Percentiles rank a stretch among this genome's conserved stretches.
phyloP scores from a whole-genome alignment of 495 filamentous ascomycete genomes.

The Aspergillus carlsbadensis region DNA sequence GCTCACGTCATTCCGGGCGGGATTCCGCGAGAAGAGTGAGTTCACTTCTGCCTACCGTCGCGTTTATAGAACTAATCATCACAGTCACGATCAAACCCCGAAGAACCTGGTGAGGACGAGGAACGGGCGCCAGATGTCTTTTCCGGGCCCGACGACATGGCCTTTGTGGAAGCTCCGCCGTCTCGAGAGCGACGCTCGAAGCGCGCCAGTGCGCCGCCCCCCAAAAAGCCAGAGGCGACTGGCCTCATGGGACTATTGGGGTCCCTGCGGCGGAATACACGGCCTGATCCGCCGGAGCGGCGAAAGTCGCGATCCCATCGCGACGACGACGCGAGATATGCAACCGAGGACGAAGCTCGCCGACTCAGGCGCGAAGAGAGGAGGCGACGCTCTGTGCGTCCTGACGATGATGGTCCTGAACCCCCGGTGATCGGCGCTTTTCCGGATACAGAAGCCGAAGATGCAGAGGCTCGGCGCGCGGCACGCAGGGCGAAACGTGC shows the following conservation, averaged over 20 bases:
- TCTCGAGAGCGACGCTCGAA: conserved; percentile 49
- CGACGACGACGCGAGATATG: conserved; percentile 34
- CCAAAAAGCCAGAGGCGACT: conserved; percentile 46
- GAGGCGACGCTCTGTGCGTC: conserved; percentile 37
- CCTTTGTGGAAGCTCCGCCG: conserved; percentile 72
- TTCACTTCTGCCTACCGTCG: not conserved
- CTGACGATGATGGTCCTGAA: conserved; percentile 47
- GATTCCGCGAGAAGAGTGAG: conserved; percentile 41
- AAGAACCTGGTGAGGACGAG: conserved; percentile 39
- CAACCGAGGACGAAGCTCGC: conserved; percentile 43
- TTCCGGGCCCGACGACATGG: conserved; percentile 61
- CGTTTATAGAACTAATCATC: not conserved
- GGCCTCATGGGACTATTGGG: conserved; percentile 51
- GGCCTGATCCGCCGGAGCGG: conserved; percentile 38
- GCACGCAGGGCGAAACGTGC: conserved; percentile 42
- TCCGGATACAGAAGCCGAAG: conserved; percentile 48
- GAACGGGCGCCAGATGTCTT: conserved; percentile 36
- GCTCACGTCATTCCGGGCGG: conserved; percentile 33
- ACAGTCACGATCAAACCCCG: conserved; percentile 30
- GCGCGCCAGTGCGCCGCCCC: conserved; percentile 38
- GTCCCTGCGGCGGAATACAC: conserved; percentile 39
- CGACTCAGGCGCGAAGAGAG: conserved; percentile 44
- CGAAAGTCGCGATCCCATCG: conserved; percentile 41
- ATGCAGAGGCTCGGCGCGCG: conserved; percentile 51
- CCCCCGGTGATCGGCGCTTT: conserved; percentile 29